Evolutionary conservation across 768 basidiomycete genomes (phyloP).

Genomic region (Amanita polypyramis): DNA sequence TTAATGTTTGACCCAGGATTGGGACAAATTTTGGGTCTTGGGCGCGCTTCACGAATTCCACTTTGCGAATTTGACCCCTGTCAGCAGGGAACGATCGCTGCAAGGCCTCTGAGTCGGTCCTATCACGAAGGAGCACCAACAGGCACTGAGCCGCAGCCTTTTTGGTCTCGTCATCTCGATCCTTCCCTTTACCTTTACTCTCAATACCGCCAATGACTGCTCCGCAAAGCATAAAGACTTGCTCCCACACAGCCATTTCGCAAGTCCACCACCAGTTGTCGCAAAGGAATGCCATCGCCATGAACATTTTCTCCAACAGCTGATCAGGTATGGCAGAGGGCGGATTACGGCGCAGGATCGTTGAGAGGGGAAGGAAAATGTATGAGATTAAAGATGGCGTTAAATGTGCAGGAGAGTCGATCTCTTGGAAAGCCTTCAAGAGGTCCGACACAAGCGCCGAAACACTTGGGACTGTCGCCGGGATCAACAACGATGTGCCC

Average conservation of each 20-base stretch:
- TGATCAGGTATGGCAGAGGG: conserved; percentile 65
- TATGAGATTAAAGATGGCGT: conserved; percentile 65
- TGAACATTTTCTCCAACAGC: conserved; percentile 64
- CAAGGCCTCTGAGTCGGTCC: conserved; percentile 28
- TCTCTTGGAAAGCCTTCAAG: conserved; percentile 29
- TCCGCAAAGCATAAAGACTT: conserved; percentile 70
- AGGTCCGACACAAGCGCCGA: conserved; percentile 47
- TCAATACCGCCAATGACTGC: conserved; percentile 57
- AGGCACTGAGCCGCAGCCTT: conserved; percentile 65
- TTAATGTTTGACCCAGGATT: conserved; percentile 74
- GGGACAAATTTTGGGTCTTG: conserved; percentile 50
- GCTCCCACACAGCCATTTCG: conserved; percentile 69
- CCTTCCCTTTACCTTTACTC: conserved; percentile 55
- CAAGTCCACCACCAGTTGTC: conserved; percentile 82
- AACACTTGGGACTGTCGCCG: conserved; percentile 35
- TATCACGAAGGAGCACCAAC: conserved; percentile 46
- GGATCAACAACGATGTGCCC: conserved; percentile 52
- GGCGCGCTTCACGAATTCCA: conserved; percentile 22
- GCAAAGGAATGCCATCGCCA: conserved; percentile 45
- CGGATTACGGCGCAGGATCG: conserved; percentile 69
- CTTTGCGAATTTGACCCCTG: conserved; percentile 20
- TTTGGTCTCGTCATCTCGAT: conserved; percentile 74
- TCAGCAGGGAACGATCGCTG: conserved; percentile 13
- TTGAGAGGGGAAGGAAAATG: conserved; percentile 79
- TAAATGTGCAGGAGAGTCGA: conserved; percentile 21